Base-by-base conservation (phyloP, 1,139 yeast species). In the Nakaseomyces sp. region DNA sequence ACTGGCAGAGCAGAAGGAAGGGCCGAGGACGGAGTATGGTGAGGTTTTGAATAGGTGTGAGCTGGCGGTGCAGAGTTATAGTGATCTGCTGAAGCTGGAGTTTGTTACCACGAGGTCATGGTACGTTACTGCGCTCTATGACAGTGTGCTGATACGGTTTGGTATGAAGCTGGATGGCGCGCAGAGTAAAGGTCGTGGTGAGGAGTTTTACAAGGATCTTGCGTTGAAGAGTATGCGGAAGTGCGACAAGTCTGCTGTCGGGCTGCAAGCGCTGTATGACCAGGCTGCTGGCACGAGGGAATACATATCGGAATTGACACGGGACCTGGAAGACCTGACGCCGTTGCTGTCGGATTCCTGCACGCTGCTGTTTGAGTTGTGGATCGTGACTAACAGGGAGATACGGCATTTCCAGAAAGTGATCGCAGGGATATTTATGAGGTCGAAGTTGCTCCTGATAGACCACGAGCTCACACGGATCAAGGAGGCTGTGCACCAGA, bases 171-270 rank as follows among this genome's bases (percentile, higher is more conserved):
- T 18, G 22, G 24, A 32, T 8, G 25, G 12, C n/a, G 25, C 13
- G 13, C 13, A 19, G 15, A 9, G 18, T 5, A 40, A 40, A 3
- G 36, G 30, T 15, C 43, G 30, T 18, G 38, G 30, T 10, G 53
- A 50, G 19, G 47, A 43, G 2, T 52, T 54, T 36, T 55, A 55
- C 41, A 48, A 47, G 39, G 58, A 55, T 28, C 45, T 53, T 33
- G 53, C 58, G 1, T 31, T 55, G 43, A 55, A 53, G 45, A 50
- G 57, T 24, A 52, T 57, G 17, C 47, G 50, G 16, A 50, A 50
- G 32, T 56, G 57, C 39, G 59, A 57, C 35, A 56, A 52, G 32
- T 41, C 57, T n/a, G 51, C 59, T n/a, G 32, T 44, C 17, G 55
- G 52, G 1, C 40, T 56, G 29, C 54, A 54, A 19, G 45, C 52